Evolutionary conservation across 371 early-diverging fungal species (phyloP), one percentile per base, ranked within the genome.

Genomic region (Entomophthora muscae): DNA sequence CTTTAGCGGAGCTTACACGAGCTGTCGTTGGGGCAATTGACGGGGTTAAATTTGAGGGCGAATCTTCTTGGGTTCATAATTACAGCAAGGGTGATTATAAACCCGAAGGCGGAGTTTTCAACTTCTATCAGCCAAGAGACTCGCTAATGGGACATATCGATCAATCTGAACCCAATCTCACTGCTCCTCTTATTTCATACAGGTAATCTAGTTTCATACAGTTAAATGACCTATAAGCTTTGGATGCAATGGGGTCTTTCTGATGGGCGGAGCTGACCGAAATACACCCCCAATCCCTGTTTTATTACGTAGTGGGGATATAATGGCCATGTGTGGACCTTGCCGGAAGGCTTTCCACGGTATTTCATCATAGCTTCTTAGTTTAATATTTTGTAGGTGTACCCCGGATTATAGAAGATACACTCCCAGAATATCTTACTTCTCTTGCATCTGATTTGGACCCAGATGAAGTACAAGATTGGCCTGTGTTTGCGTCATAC

Each of bases 61-160:
- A 69, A 31, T n/a, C n/a, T n/a, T n/a, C n/a, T n/a, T 66, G 68
- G 64, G 67, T 69, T 23, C 78, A 78, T 33, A 66, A 69, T 17
- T 86, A 82, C 63, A 63, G 71, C n/a, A 74, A 70, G 10, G 64
- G 70, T 0, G 69, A 78, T 53, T 94, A 79, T 67, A 69, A 69
- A 28, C 78, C 93, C 42, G 91, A 98, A 70, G 97, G 94, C 3
- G 98, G 96, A 12, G 88, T 98, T 1, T 69, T 96, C 32, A 98
- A 98, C 69, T 95, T 85, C 69, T 98, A 98, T 67, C 88, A 89
- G 59, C 76, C 79, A 57, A 76, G 81, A 51, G 90, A 93, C 70
- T 74, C 88, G 1, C 71, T 98, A 61, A 93, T 89, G 79, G 94
- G 86, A 5, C 98, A 98, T 73, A 91, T 93, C 24, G 98, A 98